phyloP scores from a whole-genome alignment of 257 asterid species.

The Solanum chmielewskii region DNA sequence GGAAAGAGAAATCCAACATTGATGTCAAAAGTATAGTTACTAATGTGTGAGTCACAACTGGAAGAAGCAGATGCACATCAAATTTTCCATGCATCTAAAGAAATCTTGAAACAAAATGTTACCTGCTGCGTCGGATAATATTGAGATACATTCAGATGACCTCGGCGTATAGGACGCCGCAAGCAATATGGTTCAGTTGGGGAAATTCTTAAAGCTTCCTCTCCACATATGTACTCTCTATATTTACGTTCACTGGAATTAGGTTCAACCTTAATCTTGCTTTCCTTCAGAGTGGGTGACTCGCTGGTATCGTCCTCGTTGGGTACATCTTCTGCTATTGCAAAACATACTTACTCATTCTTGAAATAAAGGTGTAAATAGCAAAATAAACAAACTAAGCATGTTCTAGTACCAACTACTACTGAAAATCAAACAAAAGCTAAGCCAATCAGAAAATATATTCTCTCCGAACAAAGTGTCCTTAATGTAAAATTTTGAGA shows the following conservation, averaged over 20 bases:
- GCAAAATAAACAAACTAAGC: neutral
- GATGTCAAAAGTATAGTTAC: neutral
- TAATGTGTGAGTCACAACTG: neutral
- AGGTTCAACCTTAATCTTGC: constrained; percentile 28
- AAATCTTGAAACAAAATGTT: neutral
- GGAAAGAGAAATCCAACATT: neutral
- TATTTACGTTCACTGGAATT: constrained; percentile 38
- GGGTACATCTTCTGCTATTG: constrained; percentile 23
- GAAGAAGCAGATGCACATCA: neutral
- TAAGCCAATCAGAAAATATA: neutral
- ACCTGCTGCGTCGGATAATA: constrained; percentile 93
- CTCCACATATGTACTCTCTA: constrained; percentile 81
- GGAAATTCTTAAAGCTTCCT: constrained; percentile 82
- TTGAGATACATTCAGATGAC: constrained; percentile 82
- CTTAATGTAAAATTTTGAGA: neutral
- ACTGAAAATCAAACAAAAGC: neutral
- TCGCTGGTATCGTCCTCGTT: constrained; percentile 20
- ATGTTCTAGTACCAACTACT: neutral
- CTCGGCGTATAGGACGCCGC: constrained; percentile 93
- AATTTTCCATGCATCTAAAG: neutral
- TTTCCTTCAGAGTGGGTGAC: constrained; percentile 25
- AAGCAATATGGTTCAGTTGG: constrained; percentile 79
- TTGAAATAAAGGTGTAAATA: neutral
- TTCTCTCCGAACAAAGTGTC: neutral
- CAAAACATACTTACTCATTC: neutral